Evolutionary conservation across 1,284 basidiomycete genomes (phyloP).

Genomic region (Afroboletus lepidellus): DNA sequence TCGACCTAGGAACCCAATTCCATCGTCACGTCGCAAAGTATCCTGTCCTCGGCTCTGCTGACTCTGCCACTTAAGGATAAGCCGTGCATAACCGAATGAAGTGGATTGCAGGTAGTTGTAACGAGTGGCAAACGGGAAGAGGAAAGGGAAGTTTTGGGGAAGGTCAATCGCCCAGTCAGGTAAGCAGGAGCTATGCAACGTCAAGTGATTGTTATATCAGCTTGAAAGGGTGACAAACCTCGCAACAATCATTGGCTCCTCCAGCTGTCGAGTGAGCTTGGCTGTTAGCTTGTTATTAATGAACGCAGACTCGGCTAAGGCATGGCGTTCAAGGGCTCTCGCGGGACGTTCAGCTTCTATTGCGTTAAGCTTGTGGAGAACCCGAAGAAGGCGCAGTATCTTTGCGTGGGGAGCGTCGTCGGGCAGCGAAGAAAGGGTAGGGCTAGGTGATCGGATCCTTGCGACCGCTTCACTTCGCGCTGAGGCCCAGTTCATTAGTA

Average conservation of each 20-base stretch:
- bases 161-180: slow-evolving; percentile 97
- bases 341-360: slow-evolving; percentile 57
- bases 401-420: slow-evolving; percentile 85
- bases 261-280: slow-evolving; percentile 95
- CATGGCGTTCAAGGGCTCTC: slow-evolving; percentile 50
- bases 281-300: slow-evolving; percentile 98
- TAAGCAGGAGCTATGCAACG: slow-evolving; percentile 72
- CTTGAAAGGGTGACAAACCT: slow-evolving; percentile 49
- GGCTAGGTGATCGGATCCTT: slow-evolving; percentile 60
- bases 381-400: slow-evolving; percentile 87
- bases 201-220: slow-evolving; percentile 1
- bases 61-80: slow-evolving; percentile 89
- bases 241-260: slow-evolving; percentile 98
- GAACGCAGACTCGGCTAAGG: slow-evolving; percentile 77
- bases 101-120: slow-evolving; percentile 97
- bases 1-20: slow-evolving; percentile 87
- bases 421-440: slow-evolving; percentile 73
- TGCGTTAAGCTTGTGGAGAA: slow-evolving; percentile 79
- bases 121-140: slow-evolving; percentile 97
- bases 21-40: slow-evolving; percentile 80
- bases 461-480: slow-evolving; percentile 39
- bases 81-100: slow-evolving; percentile 93
- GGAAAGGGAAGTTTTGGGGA: slow-evolving; percentile 93
- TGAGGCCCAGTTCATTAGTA: slow-evolving; percentile 12
- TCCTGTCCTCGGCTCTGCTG: slow-evolving; percentile 75